These are phyloP conservation scores for Panicum virgatum DNA, from an alignment of 202 grass and related monocot species.

Conservation along the genomic window DNA sequence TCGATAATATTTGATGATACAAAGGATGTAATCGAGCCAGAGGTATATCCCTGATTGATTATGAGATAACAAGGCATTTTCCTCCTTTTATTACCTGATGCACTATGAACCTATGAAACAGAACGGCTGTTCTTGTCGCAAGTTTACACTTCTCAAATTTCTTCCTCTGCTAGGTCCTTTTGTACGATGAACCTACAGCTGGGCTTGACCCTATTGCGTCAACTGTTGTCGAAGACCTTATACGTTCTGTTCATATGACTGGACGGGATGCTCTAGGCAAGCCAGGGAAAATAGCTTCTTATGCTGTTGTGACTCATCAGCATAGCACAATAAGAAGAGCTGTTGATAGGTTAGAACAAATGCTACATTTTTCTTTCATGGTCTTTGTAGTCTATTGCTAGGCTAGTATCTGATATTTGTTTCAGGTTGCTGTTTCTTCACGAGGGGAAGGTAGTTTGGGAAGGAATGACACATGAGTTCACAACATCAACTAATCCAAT, in stretches of 20 bases:
- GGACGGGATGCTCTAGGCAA: conserved; percentile 69
- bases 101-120: not conserved
- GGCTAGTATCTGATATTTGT: not conserved
- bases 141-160: not conserved
- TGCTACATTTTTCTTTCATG: not conserved
- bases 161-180: conserved; percentile 58
- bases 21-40: conserved; percentile 83
- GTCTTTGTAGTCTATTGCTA: not conserved
- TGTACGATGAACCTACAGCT: conserved; percentile 97
- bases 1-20: conserved; percentile 96
- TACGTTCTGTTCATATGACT: conserved; percentile 79
- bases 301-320: conserved; percentile 95
- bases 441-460: conserved; percentile 86
- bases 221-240: conserved; percentile 96
- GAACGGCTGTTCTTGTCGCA: not conserved
- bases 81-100: conserved; percentile 6
- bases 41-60: conserved; percentile 56
- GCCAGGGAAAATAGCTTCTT: conserved; percentile 81
- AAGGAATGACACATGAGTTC: conserved; percentile 96
- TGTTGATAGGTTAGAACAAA: conserved; percentile 73
- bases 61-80: conserved; percentile 22
- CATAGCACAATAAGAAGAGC: conserved; percentile 97
- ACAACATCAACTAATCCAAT: conserved; percentile 76
- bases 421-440: conserved; percentile 93
- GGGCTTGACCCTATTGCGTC: conserved; percentile 97